These are phyloP conservation scores for Fusarium burgessii DNA, from an alignment of 2,329 filamentous ascomycete species.

Conservation along the genomic window DNA sequence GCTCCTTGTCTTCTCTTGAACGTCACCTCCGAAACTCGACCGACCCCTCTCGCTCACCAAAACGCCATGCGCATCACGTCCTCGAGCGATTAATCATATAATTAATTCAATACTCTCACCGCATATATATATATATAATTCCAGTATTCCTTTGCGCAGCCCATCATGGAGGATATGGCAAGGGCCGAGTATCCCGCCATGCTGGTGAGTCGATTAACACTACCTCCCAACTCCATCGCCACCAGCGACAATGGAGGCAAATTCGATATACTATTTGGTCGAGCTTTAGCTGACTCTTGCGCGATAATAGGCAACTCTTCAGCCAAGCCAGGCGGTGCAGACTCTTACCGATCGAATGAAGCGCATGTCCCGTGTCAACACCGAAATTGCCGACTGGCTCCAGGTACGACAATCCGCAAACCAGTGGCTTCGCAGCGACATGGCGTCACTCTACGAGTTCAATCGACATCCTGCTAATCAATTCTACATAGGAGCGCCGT, in stretches of 20 bases:
- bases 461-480: conserved; percentile 17
- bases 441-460: background rate
- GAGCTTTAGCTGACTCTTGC: conserved; percentile 34
- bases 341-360: conserved; percentile 89
- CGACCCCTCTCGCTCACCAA: conserved; percentile 34
- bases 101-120: conserved; percentile 18
- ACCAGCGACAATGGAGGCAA: background rate
- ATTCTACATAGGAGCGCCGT: conserved; percentile 79
- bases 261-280: background rate
- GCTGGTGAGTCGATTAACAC: conserved; percentile 74
- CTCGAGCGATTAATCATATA: conserved; percentile 33
- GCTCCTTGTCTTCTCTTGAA: conserved; percentile 21
- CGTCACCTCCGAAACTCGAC: conserved; percentile 33
- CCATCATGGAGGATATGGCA: conserved; percentile 80
- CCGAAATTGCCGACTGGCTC: conserved; percentile 95
- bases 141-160: conserved; percentile 28
- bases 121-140: conserved; percentile 35
- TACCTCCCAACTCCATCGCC: conserved; percentile 2
- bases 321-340: conserved; percentile 83
- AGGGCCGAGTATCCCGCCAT: conserved; percentile 93
- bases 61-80: conserved; percentile 30
- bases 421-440: conserved; percentile 19
- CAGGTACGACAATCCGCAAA: conserved; percentile 70
- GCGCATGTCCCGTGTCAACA: conserved; percentile 86
- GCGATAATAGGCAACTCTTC: conserved; percentile 75